These are phyloP conservation scores for Saturnispora quitensis DNA, from an alignment of 805 yeast species.

Conservation along the genomic window DNA sequence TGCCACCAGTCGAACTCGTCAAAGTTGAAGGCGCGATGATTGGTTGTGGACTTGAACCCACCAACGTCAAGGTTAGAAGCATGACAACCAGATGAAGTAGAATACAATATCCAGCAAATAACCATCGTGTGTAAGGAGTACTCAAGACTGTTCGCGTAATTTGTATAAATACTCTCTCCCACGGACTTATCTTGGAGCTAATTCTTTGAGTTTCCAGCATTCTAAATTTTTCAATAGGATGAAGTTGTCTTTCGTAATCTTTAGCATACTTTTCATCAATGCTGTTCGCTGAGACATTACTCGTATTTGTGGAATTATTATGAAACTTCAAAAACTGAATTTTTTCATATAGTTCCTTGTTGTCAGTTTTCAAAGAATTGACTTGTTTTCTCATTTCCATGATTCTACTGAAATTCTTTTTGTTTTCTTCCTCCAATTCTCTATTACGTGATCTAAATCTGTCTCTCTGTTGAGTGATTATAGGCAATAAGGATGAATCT, in stretches of 20 bases:
- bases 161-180: constrained; percentile 69
- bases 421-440: constrained; percentile 76
- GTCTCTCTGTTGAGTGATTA: constrained; percentile 91
- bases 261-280: constrained; percentile 53
- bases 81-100: constrained; percentile 69
- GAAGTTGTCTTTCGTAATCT: constrained; percentile 66
- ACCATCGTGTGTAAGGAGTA: constrained; percentile 59
- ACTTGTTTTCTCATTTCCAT: constrained; percentile 59
- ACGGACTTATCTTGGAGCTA: constrained; percentile 58
- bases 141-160: constrained; percentile 69
- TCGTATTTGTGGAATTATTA: constrained; percentile 20
- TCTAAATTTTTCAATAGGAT: constrained; percentile 78
- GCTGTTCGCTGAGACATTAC: neutral
- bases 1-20: constrained; percentile 23
- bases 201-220: constrained; percentile 69
- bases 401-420: constrained; percentile 44
- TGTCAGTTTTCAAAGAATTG: constrained; percentile 57
- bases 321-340: constrained; percentile 57
- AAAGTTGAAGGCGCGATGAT: constrained; percentile 10
- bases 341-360: constrained; percentile 70
- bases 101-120: constrained; percentile 64
- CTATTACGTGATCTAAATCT: constrained; percentile 75
- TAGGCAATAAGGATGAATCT: constrained; percentile 59
- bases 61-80: constrained; percentile 48
- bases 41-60: constrained; percentile 21